These are phyloP conservation scores for Chrysoporthe deuterocubensis DNA, from an alignment of 2,329 filamentous ascomycete species.

Conservation along the genomic window DNA sequence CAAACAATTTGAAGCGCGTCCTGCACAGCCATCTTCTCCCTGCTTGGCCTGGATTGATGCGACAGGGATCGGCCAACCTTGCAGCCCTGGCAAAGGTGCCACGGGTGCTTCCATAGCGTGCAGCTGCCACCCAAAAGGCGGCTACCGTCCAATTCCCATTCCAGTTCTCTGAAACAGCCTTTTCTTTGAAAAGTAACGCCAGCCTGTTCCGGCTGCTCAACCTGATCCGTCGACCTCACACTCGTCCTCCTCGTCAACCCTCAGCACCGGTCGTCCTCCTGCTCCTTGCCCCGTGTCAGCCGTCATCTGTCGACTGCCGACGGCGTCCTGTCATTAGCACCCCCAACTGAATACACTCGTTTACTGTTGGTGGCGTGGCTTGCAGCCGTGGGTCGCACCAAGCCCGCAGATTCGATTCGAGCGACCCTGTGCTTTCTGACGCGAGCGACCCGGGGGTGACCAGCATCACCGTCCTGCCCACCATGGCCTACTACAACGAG, in stretches of 20 bases:
- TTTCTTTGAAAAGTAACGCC: background rate
- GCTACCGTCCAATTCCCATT: constrained; percentile 5
- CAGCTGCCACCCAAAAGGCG: background rate
- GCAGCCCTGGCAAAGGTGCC: background rate
- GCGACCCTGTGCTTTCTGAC: constrained; percentile 4
- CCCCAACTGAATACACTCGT: background rate
- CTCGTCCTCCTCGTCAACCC: background rate
- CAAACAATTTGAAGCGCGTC: background rate
- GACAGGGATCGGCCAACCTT: constrained; percentile 10
- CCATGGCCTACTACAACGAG: constrained; percentile 66
- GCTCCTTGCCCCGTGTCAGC: background rate
- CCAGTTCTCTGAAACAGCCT: constrained; percentile 7
- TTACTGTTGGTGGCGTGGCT: background rate
- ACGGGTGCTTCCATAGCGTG: background rate
- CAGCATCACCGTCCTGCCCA: constrained; percentile 29
- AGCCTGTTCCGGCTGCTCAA: background rate
- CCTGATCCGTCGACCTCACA: background rate
- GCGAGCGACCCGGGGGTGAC: constrained; percentile 29
- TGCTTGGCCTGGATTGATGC: background rate
- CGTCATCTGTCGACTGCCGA: background rate
- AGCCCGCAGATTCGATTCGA: constrained; percentile 1
- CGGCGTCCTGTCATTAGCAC: constrained; percentile 8
- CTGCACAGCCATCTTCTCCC: constrained; percentile 12
- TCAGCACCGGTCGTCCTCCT: background rate
- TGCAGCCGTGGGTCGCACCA: constrained; percentile 1